Evolutionary conservation across 441 rosid genomes (phyloP), one percentile per base, ranked within the genome.

Genomic region (Rhodomyrtus psidioides): DNA sequence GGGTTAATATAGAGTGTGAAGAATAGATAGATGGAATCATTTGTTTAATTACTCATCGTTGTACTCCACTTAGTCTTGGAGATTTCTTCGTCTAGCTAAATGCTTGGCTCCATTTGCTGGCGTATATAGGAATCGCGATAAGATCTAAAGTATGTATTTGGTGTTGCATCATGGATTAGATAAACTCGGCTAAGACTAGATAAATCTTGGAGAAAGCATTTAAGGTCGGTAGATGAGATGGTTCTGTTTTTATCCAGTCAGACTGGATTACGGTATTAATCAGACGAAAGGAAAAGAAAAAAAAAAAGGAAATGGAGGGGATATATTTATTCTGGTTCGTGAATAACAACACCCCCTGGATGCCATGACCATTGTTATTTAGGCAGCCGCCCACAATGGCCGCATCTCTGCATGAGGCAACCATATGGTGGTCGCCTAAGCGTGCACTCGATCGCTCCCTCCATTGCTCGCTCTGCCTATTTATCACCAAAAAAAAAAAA

Each of bases 91-190:
- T 21, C 26, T 17, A 34, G 46, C 49, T 34, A 9, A 17, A 21
- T 0, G n/a, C 79, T 65, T 65, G 79, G 49, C 79, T 42, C 79
- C 49, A 65, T 65, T 65, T 65, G 49, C 16, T 13, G 2, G n/a
- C 79, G n/a, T 65, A 26, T 34, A 0, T 19, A 65, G 49, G 79
- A 34, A 9, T 65, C n/a, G 0, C 8, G 49, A 65, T 34, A 65
- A 15, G 26, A 70, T 10, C 13, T 21, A 17, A 30, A 16, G 17
- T 4, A 5, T 1, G 15, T 62, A 17, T 5, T 17, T 6, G n/a
- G 15, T 19, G 76, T 1, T 3, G 46, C 21, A 7, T 34, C 24
- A 7, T 2, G 16, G 2, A 34, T 2, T 2, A 0, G 1, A 34
- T 42, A 65, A 34, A 21, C 8, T 34, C 49, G 0, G 1, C 49